These are phyloP conservation scores for Lumnitzera racemosa DNA, from an alignment of 345 rosid genomes.

Conservation along the genomic window DNA sequence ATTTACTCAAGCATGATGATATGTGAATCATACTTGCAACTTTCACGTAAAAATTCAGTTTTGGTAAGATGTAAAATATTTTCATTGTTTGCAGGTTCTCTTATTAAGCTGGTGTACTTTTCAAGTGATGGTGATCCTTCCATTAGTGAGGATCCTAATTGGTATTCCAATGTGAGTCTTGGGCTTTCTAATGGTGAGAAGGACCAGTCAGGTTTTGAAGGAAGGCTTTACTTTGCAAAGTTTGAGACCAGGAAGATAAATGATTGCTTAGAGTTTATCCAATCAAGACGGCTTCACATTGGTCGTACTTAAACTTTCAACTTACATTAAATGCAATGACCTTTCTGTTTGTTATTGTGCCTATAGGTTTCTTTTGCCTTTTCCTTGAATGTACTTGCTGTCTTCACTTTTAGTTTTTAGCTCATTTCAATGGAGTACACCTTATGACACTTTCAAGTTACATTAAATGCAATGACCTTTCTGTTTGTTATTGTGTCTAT, in stretches of 20 bases:
- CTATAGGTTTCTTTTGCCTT: neutral
- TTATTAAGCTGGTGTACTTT: constrained; percentile 80
- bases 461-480: neutral
- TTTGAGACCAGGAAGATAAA: constrained; percentile 80
- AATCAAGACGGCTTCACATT: constrained; percentile 41
- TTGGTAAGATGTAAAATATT: neutral
- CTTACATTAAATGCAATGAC: neutral
- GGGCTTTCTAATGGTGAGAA: constrained; percentile 14
- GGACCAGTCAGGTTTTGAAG: constrained; percentile 26
- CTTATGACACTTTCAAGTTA: neutral
- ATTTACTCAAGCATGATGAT: too few species aligned
- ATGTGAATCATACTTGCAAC: too few species aligned
- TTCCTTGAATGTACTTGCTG: neutral
- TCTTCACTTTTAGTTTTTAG: too few species aligned
- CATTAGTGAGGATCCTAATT: constrained; percentile 19
- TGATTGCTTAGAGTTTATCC: constrained; percentile 77
- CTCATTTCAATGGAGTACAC: too few species aligned
- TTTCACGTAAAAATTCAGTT: too few species aligned
- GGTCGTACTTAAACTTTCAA: constrained; percentile 28
- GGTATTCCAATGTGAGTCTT: constrained; percentile 20
- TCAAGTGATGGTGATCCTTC: constrained; percentile 25
- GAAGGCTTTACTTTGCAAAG: constrained; percentile 72
- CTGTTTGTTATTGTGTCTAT: neutral
- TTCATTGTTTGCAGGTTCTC: constrained; percentile 47
- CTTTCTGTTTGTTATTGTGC: neutral